phyloP scores from a whole-genome alignment of 1,284 basidiomycete genomes.

The Lentinus polychrous region DNA sequence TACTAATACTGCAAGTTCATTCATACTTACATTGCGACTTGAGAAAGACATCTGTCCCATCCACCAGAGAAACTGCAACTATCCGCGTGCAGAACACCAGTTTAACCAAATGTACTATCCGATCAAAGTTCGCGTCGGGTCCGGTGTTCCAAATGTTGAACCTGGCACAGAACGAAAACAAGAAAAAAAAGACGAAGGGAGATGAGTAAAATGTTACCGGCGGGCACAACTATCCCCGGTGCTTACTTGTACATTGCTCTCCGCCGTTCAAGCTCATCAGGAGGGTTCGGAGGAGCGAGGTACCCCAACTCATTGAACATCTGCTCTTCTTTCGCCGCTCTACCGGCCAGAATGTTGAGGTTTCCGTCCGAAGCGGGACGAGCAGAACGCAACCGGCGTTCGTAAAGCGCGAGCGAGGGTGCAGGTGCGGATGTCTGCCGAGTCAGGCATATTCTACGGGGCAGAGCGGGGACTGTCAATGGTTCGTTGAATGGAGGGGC shows the following conservation, averaged over 20 bases:
- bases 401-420: slow-evolving; percentile 35
- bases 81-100: slow-evolving; percentile 89
- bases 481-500: slow-evolving; percentile 23
- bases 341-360: slow-evolving; percentile 30
- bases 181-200: background rate
- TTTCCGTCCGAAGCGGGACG: slow-evolving; percentile 31
- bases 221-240: background rate
- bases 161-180: slow-evolving; percentile 28
- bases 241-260: slow-evolving; percentile 74
- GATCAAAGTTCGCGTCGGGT: slow-evolving; percentile 85
- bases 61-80: slow-evolving; percentile 78
- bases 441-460: slow-evolving; percentile 45
- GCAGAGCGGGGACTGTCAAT: slow-evolving; percentile 35
- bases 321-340: slow-evolving; percentile 58
- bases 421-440: slow-evolving; percentile 57
- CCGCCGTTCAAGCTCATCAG: slow-evolving; percentile 72
- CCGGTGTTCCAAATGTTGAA: slow-evolving; percentile 86
- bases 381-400: slow-evolving; percentile 32
- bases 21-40: slow-evolving; percentile 67
- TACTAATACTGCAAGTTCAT: background rate
- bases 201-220: background rate
- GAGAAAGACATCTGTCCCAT: slow-evolving; percentile 80
- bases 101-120: slow-evolving; percentile 85
- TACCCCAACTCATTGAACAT: slow-evolving; percentile 59
- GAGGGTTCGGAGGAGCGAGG: slow-evolving; percentile 74